Evolutionary conservation across 352 stramenopile species (phyloP), one percentile per base, ranked within the genome.

Genomic region (Thalassiosira ordinaria): DNA sequence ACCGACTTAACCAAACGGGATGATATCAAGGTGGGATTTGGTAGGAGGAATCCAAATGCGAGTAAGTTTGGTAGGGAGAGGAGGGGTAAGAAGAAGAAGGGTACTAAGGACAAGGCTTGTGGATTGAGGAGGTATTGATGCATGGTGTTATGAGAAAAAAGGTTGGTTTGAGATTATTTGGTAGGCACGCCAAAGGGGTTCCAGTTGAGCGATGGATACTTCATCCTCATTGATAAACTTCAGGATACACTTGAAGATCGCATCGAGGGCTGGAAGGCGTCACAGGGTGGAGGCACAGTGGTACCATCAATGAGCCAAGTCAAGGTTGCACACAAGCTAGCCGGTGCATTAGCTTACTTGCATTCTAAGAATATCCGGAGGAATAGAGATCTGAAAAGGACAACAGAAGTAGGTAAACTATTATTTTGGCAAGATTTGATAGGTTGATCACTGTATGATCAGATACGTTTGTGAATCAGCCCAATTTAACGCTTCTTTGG

Each of bases 71-170:
- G 97, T 31, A 95, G 97, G 51, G 97, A 99, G 82, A 94, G 96
- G 66, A 94, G 97, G 66, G 97, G 97, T 33, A 98, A 99, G 91
- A 99, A 98, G 94, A 98, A 99, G 69, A 87, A 87, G 65, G 85
- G 84, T 47, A 80, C 53, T 1, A 60, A 57, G 16, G 80, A 88
- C 26, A 89, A 89, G 41, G 89, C 89, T 24, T 94, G 89, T 74
- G 89, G 89, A 52, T 80, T 94, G 49, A 82, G 84, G 47, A 62
- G 89, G 74, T 92, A 93, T 65, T 92, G n/a, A n/a, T n/a, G n/a
- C n/a, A n/a, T n/a, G n/a, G n/a, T n/a, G n/a, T n/a, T n/a, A n/a
- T n/a, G n/a, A n/a, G n/a, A n/a, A n/a, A n/a, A n/a, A n/a, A n/a
- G n/a, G n/a, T n/a, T n/a, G n/a, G n/a, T n/a, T n/a, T n/a, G n/a